Evolutionary conservation across 2,329 filamentous ascomycete species (phyloP).

Genomic region (Bipolaris bicolor): DNA sequence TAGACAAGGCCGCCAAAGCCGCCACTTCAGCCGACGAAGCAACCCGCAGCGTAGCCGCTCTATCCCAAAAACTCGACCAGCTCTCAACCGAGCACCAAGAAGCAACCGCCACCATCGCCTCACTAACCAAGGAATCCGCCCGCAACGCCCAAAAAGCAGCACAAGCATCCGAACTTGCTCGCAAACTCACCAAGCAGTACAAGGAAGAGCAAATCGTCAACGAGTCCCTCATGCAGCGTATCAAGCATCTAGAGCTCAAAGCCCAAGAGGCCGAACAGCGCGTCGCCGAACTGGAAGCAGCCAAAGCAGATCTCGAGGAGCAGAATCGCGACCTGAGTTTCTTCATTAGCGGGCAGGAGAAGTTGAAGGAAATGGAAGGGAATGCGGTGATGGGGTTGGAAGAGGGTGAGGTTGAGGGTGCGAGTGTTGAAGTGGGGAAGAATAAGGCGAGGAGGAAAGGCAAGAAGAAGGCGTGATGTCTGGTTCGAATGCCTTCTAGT

Average conservation of each 20-base stretch:
- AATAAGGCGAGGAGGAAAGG: conserved; percentile 30
- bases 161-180: conserved; percentile 76
- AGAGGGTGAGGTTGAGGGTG: conserved; percentile 67
- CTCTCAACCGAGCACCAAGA: conserved; percentile 63
- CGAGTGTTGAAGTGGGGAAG: conserved; percentile 35
- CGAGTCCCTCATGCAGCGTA: conserved; percentile 80
- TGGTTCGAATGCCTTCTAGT: not conserved
- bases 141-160: conserved; percentile 62
- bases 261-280: conserved; percentile 61
- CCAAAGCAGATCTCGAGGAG: conserved; percentile 78
- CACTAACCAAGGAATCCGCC: conserved; percentile 74
- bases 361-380: conserved; percentile 72
- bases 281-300: conserved; percentile 46
- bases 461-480: conserved; percentile 29
- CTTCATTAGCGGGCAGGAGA: conserved; percentile 85
- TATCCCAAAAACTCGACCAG: conserved; percentile 57
- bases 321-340: conserved; percentile 87
- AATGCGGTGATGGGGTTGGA: conserved; percentile 70
- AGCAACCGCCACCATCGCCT: conserved; percentile 63
- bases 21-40: conserved; percentile 70
- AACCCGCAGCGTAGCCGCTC: conserved; percentile 55
- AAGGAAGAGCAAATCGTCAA: conserved; percentile 88
- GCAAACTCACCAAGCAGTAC: conserved; percentile 74
- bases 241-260: conserved; percentile 70
- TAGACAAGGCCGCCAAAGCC: conserved; percentile 84